Evolutionary conservation across 805 yeast genomes (phyloP), one percentile per base, ranked within the genome.

Genomic region (Scheffersomyces amazonensis): DNA sequence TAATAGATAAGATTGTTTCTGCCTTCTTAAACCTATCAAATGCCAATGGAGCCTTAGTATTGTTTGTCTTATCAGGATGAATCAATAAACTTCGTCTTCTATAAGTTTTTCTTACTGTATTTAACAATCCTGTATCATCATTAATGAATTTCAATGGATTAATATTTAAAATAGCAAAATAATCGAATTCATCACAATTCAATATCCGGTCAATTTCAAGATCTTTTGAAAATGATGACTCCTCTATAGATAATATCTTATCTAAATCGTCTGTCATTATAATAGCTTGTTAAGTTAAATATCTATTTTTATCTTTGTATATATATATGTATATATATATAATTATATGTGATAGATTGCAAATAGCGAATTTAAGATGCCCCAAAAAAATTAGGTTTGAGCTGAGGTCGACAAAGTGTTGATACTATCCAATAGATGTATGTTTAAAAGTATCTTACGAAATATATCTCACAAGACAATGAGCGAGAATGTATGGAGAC

Each of bases 1-100:
- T 53, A 9, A 44, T 35, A 0, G 66, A 54, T 13, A 67, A 49
- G 3, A 60, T 50, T 28, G 36, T 37, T 36, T 78, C 75, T 0
- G 88, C 80, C 43, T 72, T 75, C 44, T 80, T 78, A 36, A 83
- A 56, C 24, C 66, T 39, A 49, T 79, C 83, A 54, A 83, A 83
- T 2, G 88, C 88, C 22, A 61, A 71, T 0, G 85, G 77, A 0
- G 88, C 87, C n/a, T 67, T 59, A 0, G 67, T 61, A 46, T 81
- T 74, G 21, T 58, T 52, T 1, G 77, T 69, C 50, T 80, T 81
- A 52, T 83, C 90, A 0, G 90, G 90, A 53, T 83, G 90, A 13
- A 83, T 75, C 41, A 80, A 57, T 25, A 83, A 58, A 2, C 88
- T 80, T 52, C 77, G 80, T 56, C 70, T 72, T 18, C 87, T 61